These are phyloP conservation scores for Trametes gibbosa DNA, from an alignment of 768 basidiomycete genomes.

Conservation along the genomic window DNA sequence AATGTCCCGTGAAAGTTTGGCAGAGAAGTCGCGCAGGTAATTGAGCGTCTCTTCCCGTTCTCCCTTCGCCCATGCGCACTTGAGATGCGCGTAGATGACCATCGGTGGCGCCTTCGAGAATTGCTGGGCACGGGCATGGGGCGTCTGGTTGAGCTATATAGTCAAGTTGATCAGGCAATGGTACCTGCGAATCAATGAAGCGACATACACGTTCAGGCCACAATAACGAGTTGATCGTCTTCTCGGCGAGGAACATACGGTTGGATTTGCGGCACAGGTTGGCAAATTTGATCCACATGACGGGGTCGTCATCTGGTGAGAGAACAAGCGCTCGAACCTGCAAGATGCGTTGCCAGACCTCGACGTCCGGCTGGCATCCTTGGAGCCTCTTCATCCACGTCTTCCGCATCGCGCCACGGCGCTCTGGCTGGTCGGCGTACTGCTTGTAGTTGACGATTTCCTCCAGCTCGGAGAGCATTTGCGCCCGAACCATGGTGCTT, in stretches of 20 bases:
- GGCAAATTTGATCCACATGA: constrained; percentile 99
- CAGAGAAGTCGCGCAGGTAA: constrained; percentile 80
- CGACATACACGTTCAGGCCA: constrained; percentile 62
- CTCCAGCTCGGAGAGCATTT: constrained; percentile 97
- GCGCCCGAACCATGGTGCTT: constrained; percentile 94
- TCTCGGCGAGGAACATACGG: constrained; percentile 92
- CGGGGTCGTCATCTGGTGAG: constrained; percentile 88
- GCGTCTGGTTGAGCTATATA: constrained; percentile 36
- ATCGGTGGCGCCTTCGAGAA: constrained; percentile 82
- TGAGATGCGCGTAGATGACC: constrained; percentile 94
- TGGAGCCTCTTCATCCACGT: constrained; percentile 99
- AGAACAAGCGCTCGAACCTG: constrained; percentile 94
- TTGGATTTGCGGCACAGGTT: constrained; percentile 96
- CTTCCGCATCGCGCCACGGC: constrained; percentile 85
- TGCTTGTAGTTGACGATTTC: constrained; percentile 97
- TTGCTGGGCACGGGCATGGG: constrained; percentile 47
- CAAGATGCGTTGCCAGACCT: constrained; percentile 97
- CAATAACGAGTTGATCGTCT: constrained; percentile 90
- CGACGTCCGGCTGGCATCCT: constrained; percentile 97
- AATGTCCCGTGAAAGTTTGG: constrained; percentile 73
- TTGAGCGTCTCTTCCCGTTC: constrained; percentile 73
- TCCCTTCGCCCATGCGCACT: constrained; percentile 92
- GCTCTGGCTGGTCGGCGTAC: constrained; percentile 87
- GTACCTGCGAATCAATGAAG: no score
- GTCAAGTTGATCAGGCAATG: no score